phyloP scores from a whole-genome alignment of 208 protist species.

The Entamoeba invadens region DNA sequence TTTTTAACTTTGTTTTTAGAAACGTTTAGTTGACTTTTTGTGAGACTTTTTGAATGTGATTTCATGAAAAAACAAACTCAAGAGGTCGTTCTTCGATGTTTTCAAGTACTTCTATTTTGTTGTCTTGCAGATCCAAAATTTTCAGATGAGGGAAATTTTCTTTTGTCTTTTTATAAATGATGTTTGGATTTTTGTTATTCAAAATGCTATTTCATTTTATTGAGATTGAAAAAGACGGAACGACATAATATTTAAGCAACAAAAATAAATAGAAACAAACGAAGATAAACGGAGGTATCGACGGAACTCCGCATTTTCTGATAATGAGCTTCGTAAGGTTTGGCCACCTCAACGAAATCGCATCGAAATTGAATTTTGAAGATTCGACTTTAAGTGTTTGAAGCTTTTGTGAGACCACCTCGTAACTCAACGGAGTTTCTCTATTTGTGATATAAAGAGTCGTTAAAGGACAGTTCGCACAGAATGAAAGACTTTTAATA shows the following conservation, averaged over 20 bases:
- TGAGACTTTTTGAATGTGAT: neutral
- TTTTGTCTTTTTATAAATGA: slow-evolving; percentile 2
- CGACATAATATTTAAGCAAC: neutral
- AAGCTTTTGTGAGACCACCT: neutral
- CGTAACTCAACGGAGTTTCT: neutral
- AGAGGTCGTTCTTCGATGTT: neutral
- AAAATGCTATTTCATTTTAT: no score
- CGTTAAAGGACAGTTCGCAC: neutral
- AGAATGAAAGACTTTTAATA: neutral
- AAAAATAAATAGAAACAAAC: neutral
- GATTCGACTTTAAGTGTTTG: neutral
- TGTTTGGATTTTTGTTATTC: no score
- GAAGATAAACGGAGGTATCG: neutral
- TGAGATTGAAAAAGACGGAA: no score
- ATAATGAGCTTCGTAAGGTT: neutral
- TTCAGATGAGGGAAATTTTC: neutral
- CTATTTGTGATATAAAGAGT: neutral
- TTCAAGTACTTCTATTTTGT: neutral
- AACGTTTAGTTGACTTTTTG: neutral
- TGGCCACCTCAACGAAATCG: neutral
- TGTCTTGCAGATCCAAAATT: neutral
- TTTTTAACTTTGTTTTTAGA: neutral
- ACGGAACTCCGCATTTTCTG: neutral
- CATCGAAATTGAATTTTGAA: neutral
- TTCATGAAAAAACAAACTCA: neutral